Percentiles rank a stretch among this genome's conserved stretches.
Evolutionary conservation across 164 flowering plant species (phyloP).

Genomic region (Tinospora cordifolia): DNA sequence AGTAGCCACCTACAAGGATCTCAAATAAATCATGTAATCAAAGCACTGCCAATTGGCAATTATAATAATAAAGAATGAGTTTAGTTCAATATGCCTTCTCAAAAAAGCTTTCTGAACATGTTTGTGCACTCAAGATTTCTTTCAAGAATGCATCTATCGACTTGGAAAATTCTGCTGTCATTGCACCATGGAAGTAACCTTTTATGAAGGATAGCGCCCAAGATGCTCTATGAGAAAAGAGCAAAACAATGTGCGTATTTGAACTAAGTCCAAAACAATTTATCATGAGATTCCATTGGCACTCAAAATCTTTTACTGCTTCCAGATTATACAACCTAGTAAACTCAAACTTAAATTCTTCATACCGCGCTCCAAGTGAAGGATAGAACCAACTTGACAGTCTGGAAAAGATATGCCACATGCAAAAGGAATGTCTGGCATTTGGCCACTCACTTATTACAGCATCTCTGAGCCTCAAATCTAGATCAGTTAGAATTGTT

Average conservation of each 20-base stretch:
- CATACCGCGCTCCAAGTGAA: constrained; percentile 44
- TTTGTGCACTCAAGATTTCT: constrained; percentile 34
- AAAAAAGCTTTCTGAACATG: constrained; percentile 44
- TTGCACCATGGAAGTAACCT: constrained; percentile 45
- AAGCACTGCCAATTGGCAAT: background rate
- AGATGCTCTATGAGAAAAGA: constrained; percentile 38
- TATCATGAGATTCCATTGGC: constrained; percentile 52
- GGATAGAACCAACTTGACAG: constrained; percentile 50
- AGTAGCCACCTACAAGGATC: constrained; percentile 31
- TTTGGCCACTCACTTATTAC: constrained; percentile 42
- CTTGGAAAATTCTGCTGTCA: constrained; percentile 30
- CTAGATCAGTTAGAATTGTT: constrained; percentile 54
- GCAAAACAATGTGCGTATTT: constrained; percentile 47
- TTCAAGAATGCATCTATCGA: constrained; percentile 40
- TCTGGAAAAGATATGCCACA: constrained; percentile 45
- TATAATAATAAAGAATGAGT: background rate
- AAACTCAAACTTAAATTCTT: constrained; percentile 51
- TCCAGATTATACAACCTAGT: constrained; percentile 37
- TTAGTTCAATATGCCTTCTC: constrained; percentile 39
- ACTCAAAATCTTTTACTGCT: constrained; percentile 50
- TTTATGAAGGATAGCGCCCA: constrained; percentile 45
- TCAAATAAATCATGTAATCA: constrained; percentile 9
- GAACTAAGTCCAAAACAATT: constrained; percentile 47
- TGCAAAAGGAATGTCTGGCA: constrained; percentile 42
- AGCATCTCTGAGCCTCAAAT: constrained; percentile 47